Evolutionary conservation across 768 basidiomycete genomes (phyloP).

Genomic region (Amanita polypyramis): DNA sequence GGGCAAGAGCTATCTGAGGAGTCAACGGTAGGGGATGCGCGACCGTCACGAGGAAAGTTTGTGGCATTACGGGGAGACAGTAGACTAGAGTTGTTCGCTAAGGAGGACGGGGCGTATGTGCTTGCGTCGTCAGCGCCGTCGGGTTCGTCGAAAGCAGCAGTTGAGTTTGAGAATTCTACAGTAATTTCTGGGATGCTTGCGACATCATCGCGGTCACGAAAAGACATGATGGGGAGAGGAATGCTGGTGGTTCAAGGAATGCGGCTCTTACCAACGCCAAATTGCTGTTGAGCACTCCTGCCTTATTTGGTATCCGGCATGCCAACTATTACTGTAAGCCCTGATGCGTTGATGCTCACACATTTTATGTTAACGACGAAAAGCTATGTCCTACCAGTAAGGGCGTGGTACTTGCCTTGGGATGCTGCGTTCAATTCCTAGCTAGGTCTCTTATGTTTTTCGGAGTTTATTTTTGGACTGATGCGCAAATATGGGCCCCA

Average conservation of each 20-base stretch:
- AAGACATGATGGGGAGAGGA: not conserved
- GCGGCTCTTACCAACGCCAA: not conserved
- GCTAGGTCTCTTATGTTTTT: no score
- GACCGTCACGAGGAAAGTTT: constrained; percentile 11
- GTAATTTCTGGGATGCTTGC: constrained; percentile 7
- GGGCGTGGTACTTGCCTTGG: no score
- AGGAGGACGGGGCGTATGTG: constrained; percentile 1
- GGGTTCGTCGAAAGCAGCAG: not conserved
- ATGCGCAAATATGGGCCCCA: no score
- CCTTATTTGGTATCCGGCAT: not conserved
- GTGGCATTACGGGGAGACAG: constrained; percentile 14
- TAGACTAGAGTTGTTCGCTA: constrained; percentile 10
- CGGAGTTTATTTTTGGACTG: no score
- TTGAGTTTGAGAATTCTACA: constrained; percentile 6
- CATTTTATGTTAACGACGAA: no score
- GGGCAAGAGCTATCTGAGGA: constrained; percentile 41
- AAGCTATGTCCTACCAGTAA: no score
- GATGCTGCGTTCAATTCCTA: no score
- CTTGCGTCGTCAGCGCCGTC: not conserved
- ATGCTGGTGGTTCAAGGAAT: not conserved
- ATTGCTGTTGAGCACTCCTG: constrained; percentile 1
- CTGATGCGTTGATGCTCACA: no score
- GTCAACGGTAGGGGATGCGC: constrained; percentile 16
- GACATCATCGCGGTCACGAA: constrained; percentile 2
- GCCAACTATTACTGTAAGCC: no score